Evolutionary conservation across 2,329 filamentous ascomycete genomes (phyloP), one percentile per base, ranked within the genome.

Genomic region (Pseudophaeomoniella oleicola): DNA sequence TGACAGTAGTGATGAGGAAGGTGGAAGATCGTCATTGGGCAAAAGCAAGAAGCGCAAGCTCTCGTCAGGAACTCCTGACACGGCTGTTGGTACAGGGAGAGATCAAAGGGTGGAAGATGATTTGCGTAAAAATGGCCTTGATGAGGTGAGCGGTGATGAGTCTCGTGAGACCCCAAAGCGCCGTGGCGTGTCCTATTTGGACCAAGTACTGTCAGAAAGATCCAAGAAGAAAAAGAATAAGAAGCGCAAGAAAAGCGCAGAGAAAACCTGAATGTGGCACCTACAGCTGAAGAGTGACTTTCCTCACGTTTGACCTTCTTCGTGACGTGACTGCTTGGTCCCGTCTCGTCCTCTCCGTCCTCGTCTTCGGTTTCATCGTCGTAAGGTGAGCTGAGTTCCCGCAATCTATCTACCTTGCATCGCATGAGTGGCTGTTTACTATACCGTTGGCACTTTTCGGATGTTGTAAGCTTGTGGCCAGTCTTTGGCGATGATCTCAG

Each of bases 191-290:
- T 71, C 61, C 41, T 74, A 68, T 46, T 54, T 75, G 16, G 71
- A 75, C 49, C 67, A 74, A 43, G 50, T 75, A 12, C 45, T 63
- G 34, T 54, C 54, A n/a, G 48, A 57, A 34, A 44, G 57, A 38
- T 60, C 62, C 5, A 67, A 62, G 44, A 72, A 71, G 55, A 66
- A 66, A 48, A 64, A 61, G 45, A 61, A 60, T 49, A 56, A 50
- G 38, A 54, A 14, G 34, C 12, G 11, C 5, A 11, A 11, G 16
- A 11, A 9, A n/a, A 14, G 19, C n/a, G 30, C n/a, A 30, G 18
- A 19, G 6, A n/a, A 4, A 16, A 12, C 16, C 6, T 17, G 16
- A 14, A 14, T 32, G 13, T 32, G 30, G 14, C 13, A 32, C 13
- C 17, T 32, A 32, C 13, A 5, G 14, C 5, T n/a, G 13, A 5